Base-by-base conservation (phyloP, 2,329 filamentous ascomycete species). In the Colletotrichum liriopes region DNA sequence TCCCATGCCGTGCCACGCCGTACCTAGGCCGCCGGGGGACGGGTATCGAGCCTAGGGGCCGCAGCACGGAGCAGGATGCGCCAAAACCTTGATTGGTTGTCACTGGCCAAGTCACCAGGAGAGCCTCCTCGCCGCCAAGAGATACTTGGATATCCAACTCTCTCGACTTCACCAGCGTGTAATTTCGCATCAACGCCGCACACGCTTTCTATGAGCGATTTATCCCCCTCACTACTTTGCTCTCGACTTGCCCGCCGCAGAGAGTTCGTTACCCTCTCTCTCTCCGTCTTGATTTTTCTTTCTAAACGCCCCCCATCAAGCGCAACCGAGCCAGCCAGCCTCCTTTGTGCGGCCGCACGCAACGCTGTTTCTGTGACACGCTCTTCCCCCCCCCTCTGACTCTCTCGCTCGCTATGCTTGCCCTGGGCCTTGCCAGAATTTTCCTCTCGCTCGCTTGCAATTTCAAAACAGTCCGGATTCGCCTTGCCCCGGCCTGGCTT, bases 51-150 rank as follows among this genome's bases (percentile, higher is more conserved):
- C 58, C 5, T 37, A 16, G 58, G 43, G 59, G 43, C 59, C 43
- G 43, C 29, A 61, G 66, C 67, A 60, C 54, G 67, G 67, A 54
- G 47, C 71, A 73, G 62, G 71, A 66, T 73, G 62, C 51, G 73
- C 67, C 71, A 73, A 71, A 70, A 74, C 73, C 55, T 73, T 65
- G 58, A 67, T 70, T 72, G 62, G 67, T 72, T 67, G 73, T 74
- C 71, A 73, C 67, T 60, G 54, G 39, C 63, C 65, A 62, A 73
- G 73, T 74, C 71, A 65, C 59, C 37, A 20, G n/a, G 45, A 51
- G 66, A 73, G 71, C 67, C 73, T 51, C 67, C 62, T 41, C 41
- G 49, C 52, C 52, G 66, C 67, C 67, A 69, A 67, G 72, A 66
- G 65, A 71, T 74, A 74, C 73, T 73, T 74, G 66, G 67, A 71